Evolutionary conservation across 352 stramenopile genomes (phyloP).

Genomic region (Pythium aquatile): DNA sequence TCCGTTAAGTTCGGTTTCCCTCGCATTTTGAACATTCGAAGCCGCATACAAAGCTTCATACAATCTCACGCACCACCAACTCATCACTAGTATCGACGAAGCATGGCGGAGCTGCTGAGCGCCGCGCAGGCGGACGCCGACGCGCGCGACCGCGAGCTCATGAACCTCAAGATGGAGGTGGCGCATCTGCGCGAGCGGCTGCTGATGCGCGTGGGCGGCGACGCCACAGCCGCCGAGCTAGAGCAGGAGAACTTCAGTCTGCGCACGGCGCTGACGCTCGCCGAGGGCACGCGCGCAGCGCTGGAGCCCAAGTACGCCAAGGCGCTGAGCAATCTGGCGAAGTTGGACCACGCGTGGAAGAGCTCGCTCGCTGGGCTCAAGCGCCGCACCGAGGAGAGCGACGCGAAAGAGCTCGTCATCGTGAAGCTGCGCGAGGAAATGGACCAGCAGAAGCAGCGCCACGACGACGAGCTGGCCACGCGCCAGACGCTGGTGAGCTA

Average conservation of each 20-base stretch:
- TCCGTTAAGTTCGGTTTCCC: background rate
- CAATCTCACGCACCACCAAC: background rate
- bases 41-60: background rate
- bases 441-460: conserved; percentile 26
- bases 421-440: conserved; percentile 20
- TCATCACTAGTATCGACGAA: background rate
- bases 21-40: background rate
- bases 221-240: conserved; percentile 70
- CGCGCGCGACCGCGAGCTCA: conserved; percentile 59
- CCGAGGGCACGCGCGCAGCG: conserved; percentile 37
- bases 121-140: conserved; percentile 51
- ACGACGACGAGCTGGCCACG: conserved; percentile 21
- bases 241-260: conserved; percentile 78
- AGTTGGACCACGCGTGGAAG: conserved; percentile 76
- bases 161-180: conserved; percentile 87
- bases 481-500: conserved; percentile 20
- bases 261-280: conserved; percentile 49
- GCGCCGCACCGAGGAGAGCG: conserved; percentile 16
- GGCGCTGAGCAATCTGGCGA: conserved; percentile 61
- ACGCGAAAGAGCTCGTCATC: conserved; percentile 5
- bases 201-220: conserved; percentile 65
- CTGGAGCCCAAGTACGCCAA: conserved; percentile 68
- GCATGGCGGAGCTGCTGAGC: conserved; percentile 29
- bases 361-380: conserved; percentile 38
- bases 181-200: conserved; percentile 73